Evolutionary conservation across 106 monocot genomes (phyloP), one percentile per base, ranked within the genome.

Genomic region (Dendrobium chrysotoxum): DNA sequence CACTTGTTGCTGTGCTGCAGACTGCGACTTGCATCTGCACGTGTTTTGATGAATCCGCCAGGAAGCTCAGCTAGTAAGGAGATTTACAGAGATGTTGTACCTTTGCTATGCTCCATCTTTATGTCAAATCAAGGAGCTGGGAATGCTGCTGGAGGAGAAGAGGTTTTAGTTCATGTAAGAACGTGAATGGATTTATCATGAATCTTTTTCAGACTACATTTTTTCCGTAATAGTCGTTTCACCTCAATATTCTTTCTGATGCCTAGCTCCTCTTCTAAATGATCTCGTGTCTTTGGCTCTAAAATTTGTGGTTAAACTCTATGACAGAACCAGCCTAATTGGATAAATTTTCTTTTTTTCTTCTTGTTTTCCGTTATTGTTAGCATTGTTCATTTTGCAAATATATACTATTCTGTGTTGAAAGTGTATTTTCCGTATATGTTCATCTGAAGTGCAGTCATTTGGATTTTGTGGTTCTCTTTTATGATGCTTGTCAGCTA

Each of bases 31-130:
- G 90, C 80, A 28, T 90, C 86, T 79, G 85, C 90, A 10, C 87
- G 85, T 35, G 76, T 90, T 82, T 61, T 77, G 77, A 79, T 87
- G 73, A 79, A 75, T 7, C 80, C 18, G 23, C 58, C 80, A 64
- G 87, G 84, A 78, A 83, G 15, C 78, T 78, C 76, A 45, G 85
- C 75, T 85, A 70, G 65, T 18, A 75, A 74, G 53, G 81, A 81
- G 50, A 74, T 15, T 35, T 78, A 80, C 20, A 90, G 57, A 39
- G 93, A 90, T 82, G 87, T 87, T 41, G 90, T 93, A 78, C 81
- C 88, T 82, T 84, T 93, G 57, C 76, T 93, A 67, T 93, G 93
- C 80, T 87, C 90, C 58, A 90, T 93, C 76, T 90, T 93, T 83
- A 65, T 90, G 81, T 85, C 87, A 42, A 93, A 88, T 87, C 85